Evolutionary conservation across 2,329 filamentous ascomycete genomes (phyloP), one percentile per base, ranked within the genome.

Genomic region (Cercospora janseana): DNA sequence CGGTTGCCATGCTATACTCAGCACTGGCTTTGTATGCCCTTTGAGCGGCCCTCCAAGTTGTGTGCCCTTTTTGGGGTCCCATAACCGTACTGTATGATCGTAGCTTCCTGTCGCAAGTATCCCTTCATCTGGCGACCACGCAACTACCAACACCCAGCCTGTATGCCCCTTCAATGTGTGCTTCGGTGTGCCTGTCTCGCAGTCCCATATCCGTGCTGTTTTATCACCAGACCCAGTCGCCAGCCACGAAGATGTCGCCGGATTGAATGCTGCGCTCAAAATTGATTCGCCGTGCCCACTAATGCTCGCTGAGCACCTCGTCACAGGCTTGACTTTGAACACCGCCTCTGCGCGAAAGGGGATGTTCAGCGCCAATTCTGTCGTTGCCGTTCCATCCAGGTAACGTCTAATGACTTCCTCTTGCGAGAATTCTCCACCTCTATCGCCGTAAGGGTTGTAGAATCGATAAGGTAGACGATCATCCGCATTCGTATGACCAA

Each of bases 211-310:
- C 49, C 92, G 77, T 0, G 91, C 92, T 1, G 91, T 96, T 60
- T 86, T 86, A 65, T 98, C 93, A 38, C 93, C 93, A 54, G 86
- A 89, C 0, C 92, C 93, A 1, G 88, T 95, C 0, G 90, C 91
- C 69, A 96, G 79, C 51, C 85, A 79, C 8, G 83, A 82, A 20
- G 87, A 92, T 5, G 80, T 83, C 28, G 80, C 79, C 0, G 92
- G 92, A 0, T 87, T 93, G 69, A 96, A 97, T 29, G 91, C 83
- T 2, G 87, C 85, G 23, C 87, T 81, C 16, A 97, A 76, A 60
- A 97, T 97, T 3, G 91, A 85, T 68, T 95, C 87, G 29, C 90
- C 91, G 70, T 98, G 93, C 9, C 93, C 93, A 3, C 86, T 84
- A 58, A 97, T 94, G 46, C 84, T 84, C 54, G 91, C 87, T 5